A percentile compares a stretch with the other conserved stretches of the same genome.
phyloP scores from a whole-genome alignment of 495 filamentous ascomycete species.

The Neurospora sp. region DNA sequence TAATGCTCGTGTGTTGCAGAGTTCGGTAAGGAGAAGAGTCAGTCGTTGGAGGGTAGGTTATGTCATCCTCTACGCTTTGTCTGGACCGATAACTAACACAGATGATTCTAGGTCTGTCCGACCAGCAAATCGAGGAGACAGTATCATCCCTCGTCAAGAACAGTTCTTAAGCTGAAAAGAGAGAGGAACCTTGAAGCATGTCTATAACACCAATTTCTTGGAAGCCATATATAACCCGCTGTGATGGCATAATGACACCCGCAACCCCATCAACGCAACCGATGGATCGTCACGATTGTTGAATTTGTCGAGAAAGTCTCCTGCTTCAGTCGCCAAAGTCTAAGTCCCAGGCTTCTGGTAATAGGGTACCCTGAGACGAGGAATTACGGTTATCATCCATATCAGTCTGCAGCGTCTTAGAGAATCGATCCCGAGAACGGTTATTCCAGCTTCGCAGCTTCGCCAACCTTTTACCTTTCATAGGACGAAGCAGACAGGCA shows the following conservation, averaged over 20 bases:
- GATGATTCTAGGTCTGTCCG: constrained; percentile 56
- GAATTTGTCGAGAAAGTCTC: background rate
- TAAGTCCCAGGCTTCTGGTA: background rate
- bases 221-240: background rate
- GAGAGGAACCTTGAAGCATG: background rate
- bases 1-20: constrained; percentile 36
- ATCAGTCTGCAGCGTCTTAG: background rate
- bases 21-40: constrained; percentile 79
- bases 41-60: constrained; percentile 61
- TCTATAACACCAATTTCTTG: background rate
- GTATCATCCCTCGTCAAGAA: constrained; percentile 73
- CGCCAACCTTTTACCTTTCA: background rate
- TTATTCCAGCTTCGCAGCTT: background rate
- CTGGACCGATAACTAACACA: constrained; percentile 4
- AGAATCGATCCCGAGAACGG: background rate
- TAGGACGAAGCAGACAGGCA: background rate
- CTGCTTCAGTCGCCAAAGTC: background rate
- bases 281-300: background rate
- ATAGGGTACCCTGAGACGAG: background rate
- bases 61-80: background rate
- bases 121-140: constrained; percentile 86
- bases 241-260: background rate
- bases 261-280: background rate
- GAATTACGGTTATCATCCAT: background rate
- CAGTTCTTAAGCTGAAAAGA: constrained; percentile 1